Percentiles rank a stretch among this genome's conserved stretches.
phyloP scores from a whole-genome alignment of 352 stramenopile species.

The Pythium myriotylum region DNA sequence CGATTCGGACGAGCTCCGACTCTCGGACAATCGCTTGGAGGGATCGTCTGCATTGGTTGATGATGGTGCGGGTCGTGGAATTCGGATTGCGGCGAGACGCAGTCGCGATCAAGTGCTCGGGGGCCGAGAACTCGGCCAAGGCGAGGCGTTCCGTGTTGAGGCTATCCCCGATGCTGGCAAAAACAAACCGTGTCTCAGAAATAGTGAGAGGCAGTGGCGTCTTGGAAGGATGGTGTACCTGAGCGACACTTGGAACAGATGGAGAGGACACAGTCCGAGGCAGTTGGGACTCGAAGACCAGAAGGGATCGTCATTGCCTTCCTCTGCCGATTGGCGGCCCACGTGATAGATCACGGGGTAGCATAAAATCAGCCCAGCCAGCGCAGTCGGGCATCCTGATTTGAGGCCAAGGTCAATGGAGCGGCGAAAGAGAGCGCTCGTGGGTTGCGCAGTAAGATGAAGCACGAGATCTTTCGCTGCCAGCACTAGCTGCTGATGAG shows the following conservation, averaged over 20 bases:
- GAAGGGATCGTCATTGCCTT: constrained; percentile 5
- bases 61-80: neutral
- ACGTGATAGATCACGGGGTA: constrained; percentile 24
- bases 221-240: constrained; percentile 17
- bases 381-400: neutral
- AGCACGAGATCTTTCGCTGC: neutral
- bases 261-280: constrained; percentile 52
- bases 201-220: too few species aligned
- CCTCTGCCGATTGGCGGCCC: neutral
- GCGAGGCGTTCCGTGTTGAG: neutral
- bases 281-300: constrained; percentile 39
- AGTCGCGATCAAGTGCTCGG: constrained; percentile 31
- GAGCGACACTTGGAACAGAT: constrained; percentile 36
- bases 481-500: neutral
- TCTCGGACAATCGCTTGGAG: neutral
- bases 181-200: too few species aligned
- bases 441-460: neutral
- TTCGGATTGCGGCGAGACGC: too few species aligned
- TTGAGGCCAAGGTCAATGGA: neutral
- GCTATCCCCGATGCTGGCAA: too few species aligned
- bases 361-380: constrained; percentile 25
- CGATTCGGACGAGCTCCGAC: neutral
- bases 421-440: neutral
- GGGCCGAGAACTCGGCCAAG: constrained; percentile 49
- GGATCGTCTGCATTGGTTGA: neutral